Conservation (phyloP, 257 asterid genomes). For the Capsicum pubescens region DNA sequence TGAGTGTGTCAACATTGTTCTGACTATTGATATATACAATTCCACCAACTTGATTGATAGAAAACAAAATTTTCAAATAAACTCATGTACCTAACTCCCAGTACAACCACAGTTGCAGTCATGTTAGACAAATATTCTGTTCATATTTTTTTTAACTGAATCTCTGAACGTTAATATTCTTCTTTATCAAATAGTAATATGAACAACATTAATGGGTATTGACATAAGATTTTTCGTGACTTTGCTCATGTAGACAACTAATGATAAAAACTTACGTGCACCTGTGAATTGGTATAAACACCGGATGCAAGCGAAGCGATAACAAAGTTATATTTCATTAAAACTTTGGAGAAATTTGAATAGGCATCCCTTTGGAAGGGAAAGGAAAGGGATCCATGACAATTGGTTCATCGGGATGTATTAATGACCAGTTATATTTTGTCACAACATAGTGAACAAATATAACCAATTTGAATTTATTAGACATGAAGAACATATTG, state of each 20-base stretch:
- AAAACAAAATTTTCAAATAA: background rate
- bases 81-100: background rate
- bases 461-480: constrained; percentile 79
- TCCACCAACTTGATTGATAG: too few relatives aligned
- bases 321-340: constrained; percentile 29
- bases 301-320: background rate
- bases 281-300: background rate
- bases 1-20: background rate
- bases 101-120: background rate
- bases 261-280: background rate
- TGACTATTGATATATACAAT: background rate
- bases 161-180: too few relatives aligned
- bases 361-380: constrained; percentile 88
- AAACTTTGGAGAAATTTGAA: constrained; percentile 64
- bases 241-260: background rate
- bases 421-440: constrained; percentile 65
- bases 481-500: constrained; percentile 76
- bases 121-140: background rate
- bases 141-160: too few relatives aligned
- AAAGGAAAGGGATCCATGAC: constrained; percentile 79
- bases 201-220: too few relatives aligned
- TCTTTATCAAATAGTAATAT: too few relatives aligned
- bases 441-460: constrained; percentile 78
- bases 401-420: constrained; percentile 63
- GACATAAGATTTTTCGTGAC: too few relatives aligned